A percentile compares a stretch with the other conserved stretches of the same genome.
Evolutionary conservation across 352 stramenopile species (phyloP).

Genomic region (Globisporangium megalacanthum): DNA sequence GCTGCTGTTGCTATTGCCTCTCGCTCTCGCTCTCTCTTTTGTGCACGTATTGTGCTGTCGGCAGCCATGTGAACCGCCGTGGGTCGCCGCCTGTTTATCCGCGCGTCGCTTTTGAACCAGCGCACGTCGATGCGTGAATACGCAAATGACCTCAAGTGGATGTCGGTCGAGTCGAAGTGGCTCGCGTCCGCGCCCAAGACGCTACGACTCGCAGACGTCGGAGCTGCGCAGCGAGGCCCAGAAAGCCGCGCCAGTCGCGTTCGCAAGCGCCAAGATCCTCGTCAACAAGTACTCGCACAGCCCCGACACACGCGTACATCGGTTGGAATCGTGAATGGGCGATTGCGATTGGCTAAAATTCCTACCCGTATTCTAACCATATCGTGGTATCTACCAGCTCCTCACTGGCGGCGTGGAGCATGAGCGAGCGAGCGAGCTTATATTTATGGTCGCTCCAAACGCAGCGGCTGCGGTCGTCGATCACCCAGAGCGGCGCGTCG

Average conservation of each 20-base stretch:
- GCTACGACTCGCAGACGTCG: constrained; percentile 40
- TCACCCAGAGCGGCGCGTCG: constrained; percentile 56
- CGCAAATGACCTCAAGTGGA: constrained; percentile 72
- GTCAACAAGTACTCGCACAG: constrained; percentile 58
- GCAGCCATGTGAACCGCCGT: constrained; percentile 84
- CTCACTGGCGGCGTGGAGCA: constrained; percentile 70
- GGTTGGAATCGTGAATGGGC: no score
- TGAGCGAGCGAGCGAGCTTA: constrained; percentile 70
- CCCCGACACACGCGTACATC: constrained; percentile 55
- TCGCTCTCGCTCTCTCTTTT: neutral
- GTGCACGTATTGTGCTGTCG: no score
- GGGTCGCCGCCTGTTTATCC: constrained; percentile 79
- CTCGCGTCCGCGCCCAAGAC: constrained; percentile 38
- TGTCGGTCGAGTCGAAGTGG: constrained; percentile 69
- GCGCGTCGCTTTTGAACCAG: constrained; percentile 76
- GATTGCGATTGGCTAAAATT: no score
- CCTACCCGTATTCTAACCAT: no score
- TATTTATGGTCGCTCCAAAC: constrained; percentile 84
- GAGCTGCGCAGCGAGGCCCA: constrained; percentile 57
- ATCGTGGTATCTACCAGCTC: constrained; percentile 27
- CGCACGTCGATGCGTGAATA: constrained; percentile 85
- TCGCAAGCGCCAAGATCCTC: constrained; percentile 63
- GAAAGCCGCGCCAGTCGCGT: constrained; percentile 38
- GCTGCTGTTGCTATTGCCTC: neutral
- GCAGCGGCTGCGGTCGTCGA: constrained; percentile 52